Conservation (phyloP, 164 flowering plant genomes). For the Houttuynia cordata region DNA sequence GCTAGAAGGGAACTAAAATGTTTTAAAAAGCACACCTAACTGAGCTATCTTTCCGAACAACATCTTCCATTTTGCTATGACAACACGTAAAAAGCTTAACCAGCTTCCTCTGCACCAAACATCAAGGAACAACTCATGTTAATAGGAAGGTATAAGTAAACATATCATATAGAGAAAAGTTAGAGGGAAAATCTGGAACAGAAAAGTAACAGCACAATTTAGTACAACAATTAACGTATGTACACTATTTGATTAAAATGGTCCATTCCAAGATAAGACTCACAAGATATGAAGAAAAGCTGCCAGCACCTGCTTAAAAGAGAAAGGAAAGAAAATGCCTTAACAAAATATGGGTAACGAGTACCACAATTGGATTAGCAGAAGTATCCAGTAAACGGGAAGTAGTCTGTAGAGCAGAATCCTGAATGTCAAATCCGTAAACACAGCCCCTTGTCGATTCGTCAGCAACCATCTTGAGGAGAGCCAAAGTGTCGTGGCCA, state of each 20-base stretch:
- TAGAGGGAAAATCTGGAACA: too few species aligned
- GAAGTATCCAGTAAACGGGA: slow-evolving; percentile 41
- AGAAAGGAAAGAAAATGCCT: not conserved
- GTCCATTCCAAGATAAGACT: too few species aligned
- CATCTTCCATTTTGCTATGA: slow-evolving; percentile 80
- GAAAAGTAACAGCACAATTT: too few species aligned
- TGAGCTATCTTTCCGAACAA: slow-evolving; percentile 37
- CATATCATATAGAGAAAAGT: too few species aligned
- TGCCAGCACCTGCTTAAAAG: not conserved
- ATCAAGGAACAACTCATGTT: slow-evolving; percentile 4
- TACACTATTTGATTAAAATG: too few species aligned
- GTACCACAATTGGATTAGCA: slow-evolving; percentile 38
- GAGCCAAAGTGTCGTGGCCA: too few species aligned
- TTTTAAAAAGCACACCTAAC: slow-evolving; percentile 38
- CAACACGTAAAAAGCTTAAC: slow-evolving; percentile 59
- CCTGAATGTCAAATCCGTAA: slow-evolving; percentile 77
- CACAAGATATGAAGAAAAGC: too few species aligned
- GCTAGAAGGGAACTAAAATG: not conserved
- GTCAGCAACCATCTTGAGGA: slow-evolving; percentile 61
- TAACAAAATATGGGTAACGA: not conserved
- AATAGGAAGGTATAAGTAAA: too few species aligned
- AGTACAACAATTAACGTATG: too few species aligned
- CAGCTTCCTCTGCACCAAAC: slow-evolving; percentile 43
- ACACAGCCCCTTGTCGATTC: slow-evolving; percentile 49
- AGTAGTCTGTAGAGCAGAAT: slow-evolving; percentile 58